A percentile compares a stretch with the other conserved stretches of the same genome.
phyloP scores from a whole-genome alignment of 2,329 filamentous ascomycete species.

The Cordyceps pruinosa region DNA sequence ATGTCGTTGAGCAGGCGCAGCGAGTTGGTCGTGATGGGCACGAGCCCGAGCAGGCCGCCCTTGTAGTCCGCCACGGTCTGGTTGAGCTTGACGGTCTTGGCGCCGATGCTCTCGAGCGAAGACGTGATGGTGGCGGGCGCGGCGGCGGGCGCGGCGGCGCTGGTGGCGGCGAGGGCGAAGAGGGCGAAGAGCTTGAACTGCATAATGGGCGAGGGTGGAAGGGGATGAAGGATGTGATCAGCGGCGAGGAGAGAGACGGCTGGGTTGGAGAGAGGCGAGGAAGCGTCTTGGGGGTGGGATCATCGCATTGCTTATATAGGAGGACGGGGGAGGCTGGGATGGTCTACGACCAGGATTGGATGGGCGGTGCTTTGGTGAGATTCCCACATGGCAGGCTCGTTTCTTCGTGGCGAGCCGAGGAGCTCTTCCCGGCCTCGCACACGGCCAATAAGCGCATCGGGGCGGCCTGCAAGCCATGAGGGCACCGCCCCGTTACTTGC shows the following conservation, averaged over 20 bases:
- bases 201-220: neutral
- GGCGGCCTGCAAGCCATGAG: neutral
- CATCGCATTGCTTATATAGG: neutral
- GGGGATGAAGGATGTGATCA: neutral
- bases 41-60: slow-evolving; percentile 28
- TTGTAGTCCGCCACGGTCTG: slow-evolving; percentile 31
- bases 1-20: slow-evolving; percentile 33
- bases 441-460: neutral
- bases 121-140: slow-evolving; percentile 27
- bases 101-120: slow-evolving; percentile 29
- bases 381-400: neutral
- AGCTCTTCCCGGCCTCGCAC: neutral
- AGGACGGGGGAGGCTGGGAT: neutral
- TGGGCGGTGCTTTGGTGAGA: neutral
- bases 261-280: too few relatives aligned
- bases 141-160: slow-evolving; percentile 20
- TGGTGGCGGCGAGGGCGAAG: slow-evolving; percentile 19
- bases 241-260: neutral
- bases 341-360: neutral
- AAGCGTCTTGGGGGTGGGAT: too few relatives aligned
- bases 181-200: slow-evolving; percentile 14
- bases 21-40: slow-evolving; percentile 35
- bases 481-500: neutral
- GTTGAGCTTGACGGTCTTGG: slow-evolving; percentile 28
- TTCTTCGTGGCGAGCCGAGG: neutral